Evolutionary conservation across 2,329 filamentous ascomycete genomes (phyloP).

Genomic region (Paradendryphiella salina): DNA sequence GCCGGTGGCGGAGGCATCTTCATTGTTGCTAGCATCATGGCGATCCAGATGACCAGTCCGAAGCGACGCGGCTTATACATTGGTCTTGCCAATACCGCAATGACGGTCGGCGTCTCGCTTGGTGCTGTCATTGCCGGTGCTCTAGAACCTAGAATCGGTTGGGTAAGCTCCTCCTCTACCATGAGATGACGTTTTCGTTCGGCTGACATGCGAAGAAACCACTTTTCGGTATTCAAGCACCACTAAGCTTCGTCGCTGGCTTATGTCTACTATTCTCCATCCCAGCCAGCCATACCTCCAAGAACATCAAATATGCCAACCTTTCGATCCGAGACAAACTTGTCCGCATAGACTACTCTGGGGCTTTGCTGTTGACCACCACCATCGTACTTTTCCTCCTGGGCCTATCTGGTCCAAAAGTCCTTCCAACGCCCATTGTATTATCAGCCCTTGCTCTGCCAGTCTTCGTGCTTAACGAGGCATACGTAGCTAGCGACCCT

Average conservation of each 20-base stretch:
- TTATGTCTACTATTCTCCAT: conserved; percentile 67
- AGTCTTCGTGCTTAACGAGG: conserved; percentile 64
- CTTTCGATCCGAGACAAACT: conserved; percentile 59
- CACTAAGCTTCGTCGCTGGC: conserved; percentile 64
- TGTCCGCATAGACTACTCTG: conserved; percentile 72
- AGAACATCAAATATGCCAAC: conserved; percentile 43
- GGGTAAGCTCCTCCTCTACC: conserved; percentile 57
- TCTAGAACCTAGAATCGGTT: conserved; percentile 66
- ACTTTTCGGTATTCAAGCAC: conserved; percentile 73
- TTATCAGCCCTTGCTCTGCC: conserved; percentile 60
- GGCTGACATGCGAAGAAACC: conserved; percentile 57
- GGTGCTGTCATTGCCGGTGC: conserved; percentile 72
- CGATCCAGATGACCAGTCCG: conserved; percentile 71
- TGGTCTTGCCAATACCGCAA: conserved; percentile 72
- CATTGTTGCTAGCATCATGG: conserved; percentile 72
- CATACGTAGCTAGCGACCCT: conserved; percentile 65
- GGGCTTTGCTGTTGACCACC: conserved; percentile 58
- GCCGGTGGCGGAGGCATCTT: conserved; percentile 72
- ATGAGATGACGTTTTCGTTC: not conserved
- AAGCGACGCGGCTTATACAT: conserved; percentile 72
- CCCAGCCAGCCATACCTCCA: conserved; percentile 52
- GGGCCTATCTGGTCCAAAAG: conserved; percentile 65
- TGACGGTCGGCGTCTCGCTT: conserved; percentile 70
- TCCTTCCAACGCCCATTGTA: conserved; percentile 63
- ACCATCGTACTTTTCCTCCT: conserved; percentile 74